Base-by-base conservation (phyloP, 1,284 basidiomycete species). In the Crepidotus sp. region DNA sequence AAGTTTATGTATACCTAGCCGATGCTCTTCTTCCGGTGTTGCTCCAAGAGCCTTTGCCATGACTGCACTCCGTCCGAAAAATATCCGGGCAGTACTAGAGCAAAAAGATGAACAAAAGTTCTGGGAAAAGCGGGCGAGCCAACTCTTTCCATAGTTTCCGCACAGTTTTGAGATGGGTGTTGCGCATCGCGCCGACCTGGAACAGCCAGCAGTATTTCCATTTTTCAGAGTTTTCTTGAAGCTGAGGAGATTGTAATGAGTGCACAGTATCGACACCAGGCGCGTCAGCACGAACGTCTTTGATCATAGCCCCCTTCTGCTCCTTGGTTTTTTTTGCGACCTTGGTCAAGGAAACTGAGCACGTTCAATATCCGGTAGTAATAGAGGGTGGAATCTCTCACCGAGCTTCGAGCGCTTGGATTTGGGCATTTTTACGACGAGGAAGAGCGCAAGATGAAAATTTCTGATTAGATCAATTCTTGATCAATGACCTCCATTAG, bases 191-290 rank as follows among this genome's bases (percentile, higher is more conserved):
- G 31, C 92, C 92, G 19, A 97, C 87, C 56, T 85, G 82, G 62
- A 98, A 96, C 24, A 98, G 64, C 91, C 93, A 98, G 64, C 90
- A 85, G 64, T 95, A 96, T 54, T 83, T 78, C 80, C 86, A 96
- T 68, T 90, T 84, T 57, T 93, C 90, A 25, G 76, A 66, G 62
- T 79, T 78, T 59, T 73, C 72, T 71, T 86, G 84, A 37, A 91
- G 67, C 86, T 90, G 17, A 42, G 42, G 25, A 31, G 34, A 15
- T 17, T n/a, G 40, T 33, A 43, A 36, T 49, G 13, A 29, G 39
- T 26, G 17, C 17, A 39, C 36, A 5, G 10, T 24, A 22, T 22
- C 29, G 1, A 38, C 30, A 14, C 17, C 41, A 21, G 19, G 40
- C 40, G 22, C 40, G n/a, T 31, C 35, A 42, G n/a, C n/a, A 32